These are phyloP conservation scores for Chloranthus sessilifolius DNA, from an alignment of 164 flowering plant genomes.

Conservation along the genomic window DNA sequence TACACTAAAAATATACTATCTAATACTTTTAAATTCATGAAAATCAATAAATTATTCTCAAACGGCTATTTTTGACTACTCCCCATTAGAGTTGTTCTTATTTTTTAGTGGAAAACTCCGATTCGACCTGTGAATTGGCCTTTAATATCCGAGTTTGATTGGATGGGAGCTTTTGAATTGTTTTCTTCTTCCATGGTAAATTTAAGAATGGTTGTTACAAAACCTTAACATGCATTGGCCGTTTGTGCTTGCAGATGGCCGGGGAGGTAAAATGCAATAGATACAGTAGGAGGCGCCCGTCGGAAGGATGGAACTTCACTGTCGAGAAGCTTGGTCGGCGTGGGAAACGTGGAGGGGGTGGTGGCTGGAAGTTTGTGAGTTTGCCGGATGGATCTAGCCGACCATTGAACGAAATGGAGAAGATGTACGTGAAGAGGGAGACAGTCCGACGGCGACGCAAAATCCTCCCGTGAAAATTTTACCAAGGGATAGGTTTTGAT, in stretches of 20 bases:
- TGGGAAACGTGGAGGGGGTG: constrained; percentile 82
- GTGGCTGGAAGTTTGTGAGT: constrained; percentile 90
- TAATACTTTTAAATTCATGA: too few species aligned
- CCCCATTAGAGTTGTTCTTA: too few species aligned
- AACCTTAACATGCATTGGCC: background rate
- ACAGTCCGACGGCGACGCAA: constrained; percentile 63
- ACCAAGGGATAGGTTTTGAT: too few species aligned
- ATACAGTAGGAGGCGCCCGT: constrained; percentile 69
- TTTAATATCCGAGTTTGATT: too few species aligned
- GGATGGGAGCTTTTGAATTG: too few species aligned
- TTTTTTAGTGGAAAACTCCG: too few species aligned
- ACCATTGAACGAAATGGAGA: constrained; percentile 77
- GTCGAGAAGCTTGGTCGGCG: constrained; percentile 75
- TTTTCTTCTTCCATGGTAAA: background rate
- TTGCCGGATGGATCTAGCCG: constrained; percentile 88
- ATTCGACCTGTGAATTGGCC: too few species aligned
- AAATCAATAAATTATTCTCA: too few species aligned
- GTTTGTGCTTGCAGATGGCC: constrained; percentile 51
- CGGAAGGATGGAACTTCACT: constrained; percentile 77
- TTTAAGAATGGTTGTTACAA: background rate
- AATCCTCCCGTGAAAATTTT: constrained; percentile 54
- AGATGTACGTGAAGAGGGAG: constrained; percentile 78
- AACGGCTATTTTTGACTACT: too few species aligned
- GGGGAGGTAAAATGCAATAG: constrained; percentile 81
- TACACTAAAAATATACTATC: too few species aligned